These are phyloP conservation scores for Fraxinus xanthoxyloides DNA, from an alignment of 305 asterid species.

Conservation along the genomic window DNA sequence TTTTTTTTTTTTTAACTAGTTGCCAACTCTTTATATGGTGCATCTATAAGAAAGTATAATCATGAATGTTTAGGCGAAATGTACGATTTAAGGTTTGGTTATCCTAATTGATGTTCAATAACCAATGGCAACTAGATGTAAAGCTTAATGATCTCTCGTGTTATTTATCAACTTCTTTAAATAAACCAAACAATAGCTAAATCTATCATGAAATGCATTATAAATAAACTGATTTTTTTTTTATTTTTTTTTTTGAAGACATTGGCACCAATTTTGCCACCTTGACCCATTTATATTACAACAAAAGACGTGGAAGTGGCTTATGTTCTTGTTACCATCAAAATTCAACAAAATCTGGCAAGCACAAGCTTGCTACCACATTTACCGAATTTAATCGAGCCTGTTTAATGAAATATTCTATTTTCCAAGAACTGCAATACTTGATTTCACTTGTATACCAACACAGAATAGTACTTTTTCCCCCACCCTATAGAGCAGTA, in stretches of 20 bases:
- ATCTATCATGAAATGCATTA: not conserved
- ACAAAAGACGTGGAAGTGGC: not conserved
- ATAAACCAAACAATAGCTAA: not conserved
- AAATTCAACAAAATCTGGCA: not conserved
- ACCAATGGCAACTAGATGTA: not conserved
- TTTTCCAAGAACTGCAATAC: not conserved
- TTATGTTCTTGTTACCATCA: not conserved
- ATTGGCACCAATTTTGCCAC: not conserved
- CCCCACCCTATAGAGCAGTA: conserved; percentile 1
- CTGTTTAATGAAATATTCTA: not conserved
- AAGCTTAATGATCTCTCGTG: not conserved
- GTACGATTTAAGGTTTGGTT: not conserved
- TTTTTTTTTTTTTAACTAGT: too few relatives aligned
- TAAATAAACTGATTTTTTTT: too few relatives aligned
- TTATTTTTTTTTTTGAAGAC: too few relatives aligned
- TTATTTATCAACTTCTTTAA: not conserved
- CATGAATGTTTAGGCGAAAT: not conserved
- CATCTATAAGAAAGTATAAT: not conserved
- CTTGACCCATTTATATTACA: not conserved
- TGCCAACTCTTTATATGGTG: not conserved
- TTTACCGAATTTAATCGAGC: not conserved
- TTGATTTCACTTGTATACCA: conserved; percentile 9
- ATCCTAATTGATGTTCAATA: not conserved
- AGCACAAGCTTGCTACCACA: not conserved
- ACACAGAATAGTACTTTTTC: not conserved